phyloP scores from a whole-genome alignment of 306 rosid genomes.

The Rosa multiflora region DNA sequence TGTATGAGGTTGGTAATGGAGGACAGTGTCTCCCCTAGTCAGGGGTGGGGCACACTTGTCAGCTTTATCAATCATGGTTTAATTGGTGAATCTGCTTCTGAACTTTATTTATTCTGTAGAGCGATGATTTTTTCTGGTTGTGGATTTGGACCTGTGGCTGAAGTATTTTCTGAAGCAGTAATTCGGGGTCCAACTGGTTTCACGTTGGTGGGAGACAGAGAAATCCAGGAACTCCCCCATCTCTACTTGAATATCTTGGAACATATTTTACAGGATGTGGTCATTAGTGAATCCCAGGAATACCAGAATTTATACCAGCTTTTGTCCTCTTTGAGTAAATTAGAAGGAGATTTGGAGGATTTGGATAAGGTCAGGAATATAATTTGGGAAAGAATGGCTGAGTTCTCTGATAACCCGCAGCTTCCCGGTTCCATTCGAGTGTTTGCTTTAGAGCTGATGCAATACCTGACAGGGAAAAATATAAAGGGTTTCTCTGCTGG shows the following conservation, averaged over 20 bases:
- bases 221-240: conserved; percentile 60
- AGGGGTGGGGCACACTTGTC: conserved; percentile 77
- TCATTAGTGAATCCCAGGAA: conserved; percentile 56
- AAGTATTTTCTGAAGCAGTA: conserved; percentile 69
- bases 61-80: conserved; percentile 59
- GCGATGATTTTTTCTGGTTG: conserved; percentile 93
- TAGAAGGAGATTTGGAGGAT: conserved; percentile 73
- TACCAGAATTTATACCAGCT: conserved; percentile 63
- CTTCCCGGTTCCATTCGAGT: conserved; percentile 83
- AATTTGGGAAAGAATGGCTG: conserved; percentile 83
- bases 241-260: conserved; percentile 73
- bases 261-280: conserved; percentile 63
- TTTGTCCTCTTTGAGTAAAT: conserved; percentile 77
- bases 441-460: conserved; percentile 84
- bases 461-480: conserved; percentile 71
- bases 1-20: conserved; percentile 82
- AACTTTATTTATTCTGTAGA: conserved; percentile 64
- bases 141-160: conserved; percentile 78
- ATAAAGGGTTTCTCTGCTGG: conserved; percentile 75
- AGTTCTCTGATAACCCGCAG: conserved; percentile 83
- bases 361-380: conserved; percentile 70
- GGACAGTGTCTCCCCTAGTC: conserved; percentile 87
- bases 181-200: conserved; percentile 43
- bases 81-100: conserved; percentile 54
- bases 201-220: conserved; percentile 35